A percentile compares a stretch with the other conserved stretches of the same genome.
These are phyloP conservation scores for Pythium biforme DNA, from an alignment of 352 stramenopile species.

Conservation along the genomic window DNA sequence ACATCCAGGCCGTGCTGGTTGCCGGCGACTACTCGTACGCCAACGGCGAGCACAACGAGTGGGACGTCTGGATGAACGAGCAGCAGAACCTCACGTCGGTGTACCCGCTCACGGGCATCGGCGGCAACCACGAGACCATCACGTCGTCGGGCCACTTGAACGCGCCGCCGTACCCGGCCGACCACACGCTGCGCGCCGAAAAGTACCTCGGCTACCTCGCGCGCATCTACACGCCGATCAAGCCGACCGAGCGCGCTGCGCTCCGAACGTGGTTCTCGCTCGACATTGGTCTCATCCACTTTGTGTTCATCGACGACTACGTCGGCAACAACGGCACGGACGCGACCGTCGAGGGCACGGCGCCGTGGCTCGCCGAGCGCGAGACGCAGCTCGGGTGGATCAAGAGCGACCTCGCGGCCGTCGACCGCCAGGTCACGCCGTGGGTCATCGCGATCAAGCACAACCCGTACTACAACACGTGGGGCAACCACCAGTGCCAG, in stretches of 20 bases:
- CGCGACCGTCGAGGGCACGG: slow-evolving; percentile 5
- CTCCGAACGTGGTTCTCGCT: slow-evolving; percentile 11
- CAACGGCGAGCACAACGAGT: slow-evolving; percentile 10
- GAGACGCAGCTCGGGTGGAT: slow-evolving; percentile 12
- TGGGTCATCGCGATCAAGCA: slow-evolving; percentile 14
- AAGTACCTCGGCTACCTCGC: slow-evolving; percentile 15
- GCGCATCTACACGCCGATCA: slow-evolving; percentile 10
- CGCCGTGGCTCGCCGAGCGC: slow-evolving; percentile 9
- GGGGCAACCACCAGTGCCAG: slow-evolving; percentile 13
- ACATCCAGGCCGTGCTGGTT: slow-evolving; percentile 8
- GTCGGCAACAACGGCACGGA: slow-evolving; percentile 12
- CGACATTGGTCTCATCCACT: slow-evolving; percentile 14
- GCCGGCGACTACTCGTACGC: slow-evolving; percentile 12
- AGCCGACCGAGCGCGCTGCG: not conserved
- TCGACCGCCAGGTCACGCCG: slow-evolving; percentile 7
- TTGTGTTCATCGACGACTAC: slow-evolving; percentile 14
- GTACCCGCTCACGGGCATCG: slow-evolving; percentile 14
- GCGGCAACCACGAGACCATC: slow-evolving; percentile 15
- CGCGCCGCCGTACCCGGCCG: not conserved
- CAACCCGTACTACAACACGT: slow-evolving; percentile 17
- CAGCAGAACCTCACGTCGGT: slow-evolving; percentile 10
- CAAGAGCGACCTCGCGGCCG: slow-evolving; percentile 10
- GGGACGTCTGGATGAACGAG: slow-evolving; percentile 11
- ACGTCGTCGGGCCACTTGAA: slow-evolving; percentile 6
- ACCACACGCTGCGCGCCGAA: slow-evolving; percentile 1